Evolutionary conservation across 2,329 filamentous ascomycete species (phyloP).

Genomic region (Capronia coronata): DNA sequence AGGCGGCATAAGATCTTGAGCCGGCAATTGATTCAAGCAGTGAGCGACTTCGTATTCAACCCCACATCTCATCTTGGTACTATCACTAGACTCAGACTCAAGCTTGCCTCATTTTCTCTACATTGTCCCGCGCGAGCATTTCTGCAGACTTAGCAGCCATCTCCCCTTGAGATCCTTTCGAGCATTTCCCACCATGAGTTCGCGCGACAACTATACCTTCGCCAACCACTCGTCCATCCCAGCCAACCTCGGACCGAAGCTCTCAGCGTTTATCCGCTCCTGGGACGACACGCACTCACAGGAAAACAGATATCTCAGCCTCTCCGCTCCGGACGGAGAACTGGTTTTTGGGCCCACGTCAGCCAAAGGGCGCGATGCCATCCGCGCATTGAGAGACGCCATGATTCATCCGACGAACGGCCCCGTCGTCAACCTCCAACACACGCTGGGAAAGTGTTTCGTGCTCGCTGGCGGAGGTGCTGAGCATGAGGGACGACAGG

Average conservation of each 20-base stretch:
- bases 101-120: no score
- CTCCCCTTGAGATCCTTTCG: no score
- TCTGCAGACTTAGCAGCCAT: no score
- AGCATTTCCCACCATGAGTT: conserved; percentile 13
- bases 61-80: no score
- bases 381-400: conserved; percentile 14
- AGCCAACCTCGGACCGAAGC: conserved; percentile 8
- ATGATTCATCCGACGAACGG: conserved; percentile 21
- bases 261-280: conserved; percentile 19
- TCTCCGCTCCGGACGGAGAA: conserved; percentile 15
- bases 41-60: no score
- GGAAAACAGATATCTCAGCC: conserved; percentile 11
- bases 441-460: conserved; percentile 17
- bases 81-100: no score
- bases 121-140: no score
- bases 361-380: conserved; percentile 16
- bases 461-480: conserved; percentile 16
- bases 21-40: no score
- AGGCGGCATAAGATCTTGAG: no score
- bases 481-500: conserved; percentile 10
- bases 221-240: conserved; percentile 18
- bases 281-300: conserved; percentile 18
- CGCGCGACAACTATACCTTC: conserved; percentile 20
- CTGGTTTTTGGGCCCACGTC: conserved; percentile 13
- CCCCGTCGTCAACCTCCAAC: conserved; percentile 18